phyloP scores from a whole-genome alignment of 176 grass and related monocot genomes.

The Tuctoria greenei region DNA sequence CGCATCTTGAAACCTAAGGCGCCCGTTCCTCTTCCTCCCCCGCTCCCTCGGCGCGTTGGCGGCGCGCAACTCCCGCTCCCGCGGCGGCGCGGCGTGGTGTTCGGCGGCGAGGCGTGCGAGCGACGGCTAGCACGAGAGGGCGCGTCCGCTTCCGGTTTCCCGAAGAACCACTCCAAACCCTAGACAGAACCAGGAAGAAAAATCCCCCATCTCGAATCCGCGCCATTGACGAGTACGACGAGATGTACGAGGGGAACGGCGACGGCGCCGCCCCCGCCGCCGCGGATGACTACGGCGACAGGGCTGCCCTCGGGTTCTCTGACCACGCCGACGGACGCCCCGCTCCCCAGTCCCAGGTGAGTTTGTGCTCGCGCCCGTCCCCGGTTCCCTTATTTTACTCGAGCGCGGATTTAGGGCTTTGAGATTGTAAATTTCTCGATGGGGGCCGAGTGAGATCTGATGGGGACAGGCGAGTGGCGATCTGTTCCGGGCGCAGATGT shows the following conservation, averaged over 20 bases:
- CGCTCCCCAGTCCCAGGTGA: conserved; percentile 46
- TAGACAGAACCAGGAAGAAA: too few relatives aligned
- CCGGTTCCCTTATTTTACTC: background rate
- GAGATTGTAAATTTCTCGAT: background rate
- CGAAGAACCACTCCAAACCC: too few relatives aligned
- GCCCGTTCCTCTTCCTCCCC: too few relatives aligned
- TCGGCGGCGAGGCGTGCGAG: too few relatives aligned
- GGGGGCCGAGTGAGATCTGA: background rate
- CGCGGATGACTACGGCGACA: conserved; percentile 39
- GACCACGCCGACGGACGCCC: conserved; percentile 58
- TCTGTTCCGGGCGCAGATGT: background rate
- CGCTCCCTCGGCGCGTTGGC: too few relatives aligned
- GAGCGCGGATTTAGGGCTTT: background rate
- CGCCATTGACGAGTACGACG: conserved; percentile 65
- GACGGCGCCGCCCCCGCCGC: conserved; percentile 19
- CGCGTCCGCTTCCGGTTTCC: background rate
- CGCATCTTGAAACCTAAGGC: too few relatives aligned
- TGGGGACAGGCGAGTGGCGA: too few relatives aligned
- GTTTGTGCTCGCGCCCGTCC: background rate
- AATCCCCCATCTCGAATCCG: background rate
- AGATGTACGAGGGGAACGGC: conserved; percentile 57
- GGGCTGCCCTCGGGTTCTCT: conserved; percentile 54
- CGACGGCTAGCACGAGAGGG: too few relatives aligned
- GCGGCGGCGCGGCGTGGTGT: too few relatives aligned
- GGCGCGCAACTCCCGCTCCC: too few relatives aligned